A percentile compares a stretch with the other conserved stretches of the same genome.
phyloP scores from a whole-genome alignment of 306 rosid species.

The Castanospermum australe region DNA sequence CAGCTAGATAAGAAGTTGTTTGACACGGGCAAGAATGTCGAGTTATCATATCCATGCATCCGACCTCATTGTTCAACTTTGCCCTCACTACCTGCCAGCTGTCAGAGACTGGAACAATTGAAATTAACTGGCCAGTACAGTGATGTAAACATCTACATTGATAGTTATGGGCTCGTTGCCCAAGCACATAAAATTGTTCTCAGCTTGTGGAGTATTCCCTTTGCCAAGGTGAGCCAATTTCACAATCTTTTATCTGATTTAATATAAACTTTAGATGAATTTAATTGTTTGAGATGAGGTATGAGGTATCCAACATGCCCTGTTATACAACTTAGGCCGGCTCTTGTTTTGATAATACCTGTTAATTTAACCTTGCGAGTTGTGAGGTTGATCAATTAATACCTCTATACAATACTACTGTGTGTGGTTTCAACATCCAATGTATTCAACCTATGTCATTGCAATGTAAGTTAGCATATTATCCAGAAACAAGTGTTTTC shows the following conservation, averaged over 20 bases:
- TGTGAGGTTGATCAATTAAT: conserved; percentile 2
- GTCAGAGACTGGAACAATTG: conserved; percentile 58
- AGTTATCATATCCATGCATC: conserved; percentile 59
- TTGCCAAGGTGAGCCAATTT: conserved; percentile 68
- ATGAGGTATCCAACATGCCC: conserved; percentile 3
- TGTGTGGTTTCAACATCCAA: background rate
- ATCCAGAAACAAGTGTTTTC: conserved; percentile 2
- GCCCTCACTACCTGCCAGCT: conserved; percentile 62
- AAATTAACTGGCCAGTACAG: conserved; percentile 64
- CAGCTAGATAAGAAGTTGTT: conserved; percentile 55
- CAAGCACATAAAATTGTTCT: conserved; percentile 77
- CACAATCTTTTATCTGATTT: background rate
- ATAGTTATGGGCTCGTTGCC: conserved; percentile 61
- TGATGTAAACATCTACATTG: conserved; percentile 66
- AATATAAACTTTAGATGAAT: background rate
- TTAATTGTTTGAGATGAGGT: background rate
- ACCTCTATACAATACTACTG: background rate
- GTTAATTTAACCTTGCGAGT: background rate
- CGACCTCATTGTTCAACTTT: conserved; percentile 61
- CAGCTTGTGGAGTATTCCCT: conserved; percentile 90
- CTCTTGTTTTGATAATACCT: background rate
- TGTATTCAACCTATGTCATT: conserved; percentile 1
- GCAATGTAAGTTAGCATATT: conserved; percentile 6
- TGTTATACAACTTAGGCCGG: background rate
- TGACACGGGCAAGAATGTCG: conserved; percentile 55